Evolutionary conservation across 371 early-diverging fungal species (phyloP).

Genomic region (Synchytrium microbalum): DNA sequence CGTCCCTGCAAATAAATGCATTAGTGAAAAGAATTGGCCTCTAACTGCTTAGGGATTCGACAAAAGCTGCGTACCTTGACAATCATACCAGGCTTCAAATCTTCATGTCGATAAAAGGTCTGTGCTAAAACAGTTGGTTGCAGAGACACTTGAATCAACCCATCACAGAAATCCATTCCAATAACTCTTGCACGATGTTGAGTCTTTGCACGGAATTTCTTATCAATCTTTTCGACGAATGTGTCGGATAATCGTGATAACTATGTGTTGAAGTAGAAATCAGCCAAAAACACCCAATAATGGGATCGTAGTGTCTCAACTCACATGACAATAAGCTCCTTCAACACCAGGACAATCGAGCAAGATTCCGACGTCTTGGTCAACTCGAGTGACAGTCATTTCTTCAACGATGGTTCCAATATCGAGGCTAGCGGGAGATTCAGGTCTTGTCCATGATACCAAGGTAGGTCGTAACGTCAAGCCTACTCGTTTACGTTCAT

Average conservation of each 20-base stretch:
- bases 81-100: constrained; percentile 60
- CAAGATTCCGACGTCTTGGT: constrained; percentile 46
- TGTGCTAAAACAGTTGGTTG: constrained; percentile 62
- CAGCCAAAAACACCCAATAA: too few species aligned
- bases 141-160: constrained; percentile 57
- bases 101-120: constrained; percentile 56
- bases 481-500: constrained; percentile 48
- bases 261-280: constrained; percentile 19
- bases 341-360: constrained; percentile 40
- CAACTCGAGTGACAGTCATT: constrained; percentile 49
- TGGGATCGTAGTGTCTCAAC: too few species aligned
- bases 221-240: constrained; percentile 42
- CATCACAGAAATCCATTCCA: constrained; percentile 68
- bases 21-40: neutral
- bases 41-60: constrained; percentile 4
- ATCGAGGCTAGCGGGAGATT: constrained; percentile 30
- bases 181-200: constrained; percentile 69
- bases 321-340: constrained; percentile 53
- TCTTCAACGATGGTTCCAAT: constrained; percentile 53
- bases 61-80: constrained; percentile 47
- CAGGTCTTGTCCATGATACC: constrained; percentile 27
- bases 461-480: constrained; percentile 50
- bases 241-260: constrained; percentile 68
- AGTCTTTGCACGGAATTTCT: constrained; percentile 55
- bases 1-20: constrained; percentile 26